These are phyloP conservation scores for Talaromyces funiculosus DNA, from an alignment of 2,329 filamentous ascomycete genomes.

Conservation along the genomic window DNA sequence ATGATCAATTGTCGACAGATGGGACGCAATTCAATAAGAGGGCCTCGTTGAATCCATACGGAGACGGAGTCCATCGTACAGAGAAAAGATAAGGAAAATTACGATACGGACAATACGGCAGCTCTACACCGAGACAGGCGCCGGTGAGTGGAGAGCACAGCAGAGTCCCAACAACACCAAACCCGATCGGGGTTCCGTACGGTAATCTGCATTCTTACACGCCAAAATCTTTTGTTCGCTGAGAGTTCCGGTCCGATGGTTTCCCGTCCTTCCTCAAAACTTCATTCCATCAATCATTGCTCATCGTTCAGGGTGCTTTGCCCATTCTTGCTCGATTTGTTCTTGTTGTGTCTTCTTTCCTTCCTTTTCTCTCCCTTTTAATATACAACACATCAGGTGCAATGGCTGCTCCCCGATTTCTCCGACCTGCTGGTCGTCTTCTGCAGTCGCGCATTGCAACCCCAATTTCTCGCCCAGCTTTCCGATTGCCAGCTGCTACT, in stretches of 20 bases:
- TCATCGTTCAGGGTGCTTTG: conserved; percentile 11
- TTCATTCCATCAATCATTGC: background rate
- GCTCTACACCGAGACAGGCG: conserved; percentile 26
- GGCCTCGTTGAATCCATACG: background rate
- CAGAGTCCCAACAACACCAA: conserved; percentile 21
- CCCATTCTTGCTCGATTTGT: conserved; percentile 43
- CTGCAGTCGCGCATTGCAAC: conserved; percentile 42
- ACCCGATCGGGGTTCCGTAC: conserved; percentile 2
- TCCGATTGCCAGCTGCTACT: conserved; percentile 46
- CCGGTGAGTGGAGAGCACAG: conserved; percentile 26
- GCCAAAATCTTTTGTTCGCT: conserved; percentile 14
- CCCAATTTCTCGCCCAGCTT: conserved; percentile 48
- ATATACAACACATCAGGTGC: background rate
- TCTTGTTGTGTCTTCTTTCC: conserved; percentile 53
- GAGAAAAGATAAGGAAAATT: conserved; percentile 1
- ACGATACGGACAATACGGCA: conserved; percentile 11
- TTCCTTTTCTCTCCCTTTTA: conserved; percentile 30
- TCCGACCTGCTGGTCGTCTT: conserved; percentile 60
- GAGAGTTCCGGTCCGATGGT: conserved; percentile 16
- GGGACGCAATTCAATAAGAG: background rate
- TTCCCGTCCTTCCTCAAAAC: conserved; percentile 8
- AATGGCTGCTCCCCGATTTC: conserved; percentile 57
- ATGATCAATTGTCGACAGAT: background rate
- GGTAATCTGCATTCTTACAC: conserved; percentile 3
- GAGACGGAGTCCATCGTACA: background rate